Conservation (phyloP, 371 early-diverging fungal genomes). For the Haplosporangium sp. region DNA sequence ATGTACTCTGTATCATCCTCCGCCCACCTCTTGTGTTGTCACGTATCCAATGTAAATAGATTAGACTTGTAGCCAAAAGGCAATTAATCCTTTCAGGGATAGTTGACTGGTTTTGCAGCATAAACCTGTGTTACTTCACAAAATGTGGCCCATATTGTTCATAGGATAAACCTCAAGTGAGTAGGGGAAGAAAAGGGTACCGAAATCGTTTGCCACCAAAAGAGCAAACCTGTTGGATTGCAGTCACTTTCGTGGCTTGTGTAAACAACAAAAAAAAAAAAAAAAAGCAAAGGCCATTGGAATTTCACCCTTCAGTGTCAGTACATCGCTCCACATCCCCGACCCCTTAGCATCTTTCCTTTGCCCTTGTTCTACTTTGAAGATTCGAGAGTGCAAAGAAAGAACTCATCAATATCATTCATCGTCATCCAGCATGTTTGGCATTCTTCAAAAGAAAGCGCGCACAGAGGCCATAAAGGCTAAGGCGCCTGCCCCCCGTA, state of each 20-base stretch:
- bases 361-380: background rate
- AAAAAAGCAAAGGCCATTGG: background rate
- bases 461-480: constrained; percentile 45
- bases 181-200: background rate
- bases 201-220: too few relatives aligned
- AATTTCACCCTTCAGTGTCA: background rate
- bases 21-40: too few relatives aligned
- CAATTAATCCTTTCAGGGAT: too few relatives aligned
- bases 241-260: constrained; percentile 10
- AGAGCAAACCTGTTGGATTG: background rate
- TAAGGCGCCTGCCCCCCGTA: constrained; percentile 59
- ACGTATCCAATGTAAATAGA: too few relatives aligned
- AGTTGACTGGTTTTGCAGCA: too few relatives aligned
- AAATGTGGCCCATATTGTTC: too few relatives aligned
- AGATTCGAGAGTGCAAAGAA: background rate
- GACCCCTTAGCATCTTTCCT: background rate
- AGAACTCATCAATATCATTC: too few relatives aligned
- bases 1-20: too few relatives aligned
- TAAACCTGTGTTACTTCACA: too few relatives aligned
- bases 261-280: constrained; percentile 1
- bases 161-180: too few relatives aligned
- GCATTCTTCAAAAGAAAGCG: constrained; percentile 45
- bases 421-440: constrained; percentile 27
- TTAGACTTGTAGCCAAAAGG: too few relatives aligned
- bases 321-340: background rate